A percentile compares a stretch with the other conserved stretches of the same genome.
phyloP scores from a whole-genome alignment of 768 basidiomycete genomes.

The Dentipellis sp. region DNA sequence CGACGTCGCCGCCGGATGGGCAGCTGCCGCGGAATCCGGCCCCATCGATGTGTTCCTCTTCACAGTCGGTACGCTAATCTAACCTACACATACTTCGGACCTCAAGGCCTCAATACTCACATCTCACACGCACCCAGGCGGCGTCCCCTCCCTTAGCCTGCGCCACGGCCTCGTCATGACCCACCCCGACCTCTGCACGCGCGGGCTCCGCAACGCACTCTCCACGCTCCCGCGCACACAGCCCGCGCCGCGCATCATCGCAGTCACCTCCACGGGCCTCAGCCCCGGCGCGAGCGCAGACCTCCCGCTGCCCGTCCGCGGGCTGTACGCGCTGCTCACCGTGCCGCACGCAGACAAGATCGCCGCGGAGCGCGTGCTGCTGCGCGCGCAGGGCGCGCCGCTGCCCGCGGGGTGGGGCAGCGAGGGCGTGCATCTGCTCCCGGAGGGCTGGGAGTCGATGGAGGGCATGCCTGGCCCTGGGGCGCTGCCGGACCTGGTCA shows the following conservation, averaged over 20 bases:
- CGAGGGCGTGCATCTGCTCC: conserved; percentile 35
- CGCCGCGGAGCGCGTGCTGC: conserved; percentile 42
- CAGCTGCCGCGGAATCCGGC: conserved; percentile 25
- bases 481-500: conserved; percentile 31
- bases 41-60: conserved; percentile 31
- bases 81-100: not conserved
- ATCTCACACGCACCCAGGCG: conserved; percentile 26
- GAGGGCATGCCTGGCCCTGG: conserved; percentile 21
- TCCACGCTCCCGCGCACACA: conserved; percentile 36
- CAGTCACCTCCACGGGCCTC: conserved; percentile 43
- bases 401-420: conserved; percentile 25
- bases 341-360: conserved; percentile 52
- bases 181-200: conserved; percentile 51
- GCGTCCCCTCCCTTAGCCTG: conserved; percentile 33
- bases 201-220: conserved; percentile 43
- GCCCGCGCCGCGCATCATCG: conserved; percentile 34
- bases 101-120: not conserved
- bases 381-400: conserved; percentile 40
- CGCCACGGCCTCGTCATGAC: conserved; percentile 38
- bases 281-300: conserved; percentile 32
- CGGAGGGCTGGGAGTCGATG: conserved; percentile 31
- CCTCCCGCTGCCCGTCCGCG: conserved; percentile 40
- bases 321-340: conserved; percentile 37
- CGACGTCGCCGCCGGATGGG: conserved; percentile 47
- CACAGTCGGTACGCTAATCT: conserved; percentile 40